Base-by-base conservation (phyloP, 441 rosid genomes). In the Raphanus hybrid region DNA sequence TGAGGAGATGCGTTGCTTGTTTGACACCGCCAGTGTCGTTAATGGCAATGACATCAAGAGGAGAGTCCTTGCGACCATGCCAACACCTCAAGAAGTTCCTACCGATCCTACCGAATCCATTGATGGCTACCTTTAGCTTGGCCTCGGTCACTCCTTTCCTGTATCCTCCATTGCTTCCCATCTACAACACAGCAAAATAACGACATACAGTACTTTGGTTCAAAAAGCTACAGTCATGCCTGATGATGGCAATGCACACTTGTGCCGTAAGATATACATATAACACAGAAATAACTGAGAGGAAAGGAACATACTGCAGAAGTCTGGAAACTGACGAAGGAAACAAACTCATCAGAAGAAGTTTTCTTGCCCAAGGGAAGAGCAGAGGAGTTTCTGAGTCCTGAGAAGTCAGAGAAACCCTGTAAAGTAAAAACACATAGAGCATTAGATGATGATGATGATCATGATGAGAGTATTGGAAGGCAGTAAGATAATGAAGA, bases 51-150 rank as follows among this genome's bases (percentile, higher is more conserved):
- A 95, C 97, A 9, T 95, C 99, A 16, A 95, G 95, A 58, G 99
- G 99, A 1, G 98, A 95, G 88, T 91, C 84, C 39, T 93, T 87
- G 70, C 99, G 87, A 18, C 96, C 99, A 29, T 92, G 99, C 97
- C 99, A 95, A 84, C 99, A 95, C 45, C 99, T 86, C 66, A 95
- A 88, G 85, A 95, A 92, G 91, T 95, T 95, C 85, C 98, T 86
- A 66, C 99, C 99, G 78, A 92, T 92, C 75, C 97, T 91, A 79
- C 99, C 99, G 11, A 92, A 92, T 34, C 99, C 98, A 73, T 92
- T 95, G 87, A 95, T 91, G 11, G 99, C 99, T 66, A 95, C 98
- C 89, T 91, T 95, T 82, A 95, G 64, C 84, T 92, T 92, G 66
- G 98, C 96, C 64, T 85, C 89, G 12, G 93, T 85, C 78, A 87